These are phyloP conservation scores for Daldinia caldariorum DNA, from an alignment of 495 filamentous ascomycete genomes.

Conservation along the genomic window DNA sequence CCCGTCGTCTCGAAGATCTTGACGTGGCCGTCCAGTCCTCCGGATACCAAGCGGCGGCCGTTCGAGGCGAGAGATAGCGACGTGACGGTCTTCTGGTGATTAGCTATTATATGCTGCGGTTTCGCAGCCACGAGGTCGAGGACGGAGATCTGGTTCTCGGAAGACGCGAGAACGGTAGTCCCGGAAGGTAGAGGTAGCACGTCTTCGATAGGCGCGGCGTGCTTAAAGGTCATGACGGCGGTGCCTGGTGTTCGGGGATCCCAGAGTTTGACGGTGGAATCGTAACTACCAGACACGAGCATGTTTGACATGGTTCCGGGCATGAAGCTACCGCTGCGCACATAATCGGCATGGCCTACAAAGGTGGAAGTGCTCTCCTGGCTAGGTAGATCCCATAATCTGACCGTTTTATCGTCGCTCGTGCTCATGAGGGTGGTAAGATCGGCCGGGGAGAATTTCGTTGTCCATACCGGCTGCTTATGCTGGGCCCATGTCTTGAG, in stretches of 20 bases:
- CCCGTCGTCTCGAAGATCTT: slow-evolving; percentile 91
- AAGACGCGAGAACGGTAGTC: slow-evolving; percentile 84
- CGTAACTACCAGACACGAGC: slow-evolving; percentile 89
- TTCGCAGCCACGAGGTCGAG: slow-evolving; percentile 93
- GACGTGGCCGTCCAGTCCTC: slow-evolving; percentile 91
- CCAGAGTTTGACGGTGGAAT: slow-evolving; percentile 93
- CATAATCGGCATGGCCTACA: slow-evolving; percentile 92
- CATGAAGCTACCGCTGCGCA: slow-evolving; percentile 86
- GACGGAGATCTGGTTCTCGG: slow-evolving; percentile 90
- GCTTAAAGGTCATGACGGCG: slow-evolving; percentile 88
- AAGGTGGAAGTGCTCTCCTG: slow-evolving; percentile 79
- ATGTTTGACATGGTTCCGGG: slow-evolving; percentile 77
- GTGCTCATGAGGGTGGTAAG: slow-evolving; percentile 84
- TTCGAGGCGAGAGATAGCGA: slow-evolving; percentile 79
- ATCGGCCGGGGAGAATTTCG: slow-evolving; percentile 86
- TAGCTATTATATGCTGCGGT: slow-evolving; percentile 83
- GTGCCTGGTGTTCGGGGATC: slow-evolving; percentile 79
- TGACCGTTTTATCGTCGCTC: slow-evolving; percentile 89
- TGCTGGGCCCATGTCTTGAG: slow-evolving; percentile 96
- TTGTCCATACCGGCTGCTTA: slow-evolving; percentile 93
- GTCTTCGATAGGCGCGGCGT: slow-evolving; percentile 83
- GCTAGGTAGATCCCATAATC: slow-evolving; percentile 91
- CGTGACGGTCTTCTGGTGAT: slow-evolving; percentile 98
- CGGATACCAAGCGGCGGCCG: slow-evolving; percentile 81
- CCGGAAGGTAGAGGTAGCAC: slow-evolving; percentile 86